Percentiles rank a stretch among this genome's conserved stretches.
These are phyloP conservation scores for Parathielavia hyrcaniae DNA, from an alignment of 495 filamentous ascomycete species.

Conservation along the genomic window DNA sequence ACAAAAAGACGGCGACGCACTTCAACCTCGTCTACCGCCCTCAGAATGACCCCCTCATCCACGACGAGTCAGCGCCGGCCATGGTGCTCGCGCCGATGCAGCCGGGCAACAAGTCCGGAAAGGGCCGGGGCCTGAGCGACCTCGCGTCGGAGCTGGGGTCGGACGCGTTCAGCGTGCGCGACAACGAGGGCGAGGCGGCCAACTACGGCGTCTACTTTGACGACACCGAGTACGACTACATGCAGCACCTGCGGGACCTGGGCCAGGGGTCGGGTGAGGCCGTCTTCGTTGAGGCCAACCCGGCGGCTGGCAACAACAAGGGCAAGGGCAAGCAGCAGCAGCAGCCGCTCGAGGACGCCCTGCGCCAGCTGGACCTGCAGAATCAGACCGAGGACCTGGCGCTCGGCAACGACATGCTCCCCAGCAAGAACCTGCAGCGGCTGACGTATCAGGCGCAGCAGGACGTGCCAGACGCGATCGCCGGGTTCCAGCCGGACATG, in stretches of 20 bases:
- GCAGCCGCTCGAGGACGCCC: conserved; percentile 68
- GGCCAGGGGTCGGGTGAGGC: conserved; percentile 54
- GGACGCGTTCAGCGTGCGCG: conserved; percentile 53
- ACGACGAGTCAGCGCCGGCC: conserved; percentile 73
- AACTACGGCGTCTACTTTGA: conserved; percentile 82
- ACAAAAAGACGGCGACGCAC: conserved; percentile 89
- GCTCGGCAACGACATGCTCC: conserved; percentile 62
- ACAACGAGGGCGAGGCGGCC: conserved; percentile 94
- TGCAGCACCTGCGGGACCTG: conserved; percentile 95
- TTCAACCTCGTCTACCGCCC: conserved; percentile 92
- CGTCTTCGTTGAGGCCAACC: conserved; percentile 69
- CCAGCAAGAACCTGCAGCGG: conserved; percentile 63
- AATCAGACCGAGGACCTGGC: conserved; percentile 47
- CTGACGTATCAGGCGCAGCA: conserved; percentile 89
- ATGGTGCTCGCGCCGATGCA: conserved; percentile 65
- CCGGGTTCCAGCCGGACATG: conserved; percentile 97
- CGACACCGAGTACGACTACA: conserved; percentile 95
- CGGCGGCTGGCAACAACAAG: conserved; percentile 60
- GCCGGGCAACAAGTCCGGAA: conserved; percentile 29
- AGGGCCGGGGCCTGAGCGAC: conserved; percentile 58
- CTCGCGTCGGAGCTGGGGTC: conserved; percentile 71
- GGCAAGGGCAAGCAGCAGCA: conserved; percentile 57
- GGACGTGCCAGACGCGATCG: conserved; percentile 81
- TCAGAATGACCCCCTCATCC: conserved; percentile 92
- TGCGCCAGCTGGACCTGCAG: conserved; percentile 59